A percentile compares a stretch with the other conserved stretches of the same genome.
Conservation (phyloP, 179 eudicot genomes). For the Dionaea muscipula region DNA sequence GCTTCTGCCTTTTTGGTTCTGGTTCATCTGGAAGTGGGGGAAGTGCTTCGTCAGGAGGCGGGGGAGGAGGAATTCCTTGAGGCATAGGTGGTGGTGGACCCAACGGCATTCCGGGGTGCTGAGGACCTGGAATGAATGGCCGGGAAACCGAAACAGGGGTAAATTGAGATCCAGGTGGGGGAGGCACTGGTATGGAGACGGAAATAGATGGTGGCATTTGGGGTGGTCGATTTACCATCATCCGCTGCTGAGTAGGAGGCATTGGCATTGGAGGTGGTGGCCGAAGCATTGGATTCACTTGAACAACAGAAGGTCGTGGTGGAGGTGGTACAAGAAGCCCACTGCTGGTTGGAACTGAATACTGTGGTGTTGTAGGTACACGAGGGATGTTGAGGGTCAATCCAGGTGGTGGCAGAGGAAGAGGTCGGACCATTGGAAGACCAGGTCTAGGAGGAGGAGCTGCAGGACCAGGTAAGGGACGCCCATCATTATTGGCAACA, state of each 20-base stretch:
- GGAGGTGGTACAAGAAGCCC: constrained; percentile 45
- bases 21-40: constrained; percentile 97
- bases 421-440: constrained; percentile 59
- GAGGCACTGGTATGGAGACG: constrained; percentile 52
- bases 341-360: constrained; percentile 35
- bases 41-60: constrained; percentile 88
- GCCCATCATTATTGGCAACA: constrained; percentile 25
- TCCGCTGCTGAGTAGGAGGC: constrained; percentile 55
- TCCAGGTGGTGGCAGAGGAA: constrained; percentile 67
- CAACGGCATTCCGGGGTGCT: constrained; percentile 63
- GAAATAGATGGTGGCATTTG: constrained; percentile 42
- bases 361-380: constrained; percentile 45
- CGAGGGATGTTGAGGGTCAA: constrained; percentile 70
- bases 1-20: constrained; percentile 87
- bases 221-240: constrained; percentile 62
- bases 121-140: constrained; percentile 33
- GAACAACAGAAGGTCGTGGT: constrained; percentile 40
- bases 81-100: constrained; percentile 71
- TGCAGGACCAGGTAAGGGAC: constrained; percentile 72
- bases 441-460: constrained; percentile 76
- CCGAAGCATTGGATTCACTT: constrained; percentile 34
- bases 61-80: constrained; percentile 82
- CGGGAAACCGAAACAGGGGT: constrained; percentile 59
- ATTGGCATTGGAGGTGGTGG: constrained; percentile 60
- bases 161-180: constrained; percentile 70